A percentile compares a stretch with the other conserved stretches of the same genome.
Conservation (phyloP, 805 yeast species). For the Ogataea salicorniae region DNA sequence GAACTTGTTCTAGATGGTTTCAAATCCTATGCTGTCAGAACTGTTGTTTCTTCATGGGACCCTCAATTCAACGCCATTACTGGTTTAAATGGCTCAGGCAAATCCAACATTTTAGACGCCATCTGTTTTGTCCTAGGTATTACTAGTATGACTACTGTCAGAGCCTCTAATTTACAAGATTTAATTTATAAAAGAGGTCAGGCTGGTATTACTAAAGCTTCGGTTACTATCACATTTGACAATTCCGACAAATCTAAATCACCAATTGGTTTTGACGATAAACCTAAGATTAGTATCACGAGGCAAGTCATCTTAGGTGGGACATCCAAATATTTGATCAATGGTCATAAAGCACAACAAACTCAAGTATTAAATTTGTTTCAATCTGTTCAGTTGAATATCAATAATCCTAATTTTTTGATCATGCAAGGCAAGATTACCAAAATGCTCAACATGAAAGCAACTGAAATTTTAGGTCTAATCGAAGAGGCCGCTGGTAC, state of each 20-base stretch:
- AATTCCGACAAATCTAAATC: conserved; percentile 69
- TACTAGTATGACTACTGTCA: conserved; percentile 86
- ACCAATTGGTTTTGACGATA: conserved; percentile 83
- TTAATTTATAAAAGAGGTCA: conserved; percentile 95
- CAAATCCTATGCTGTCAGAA: conserved; percentile 94
- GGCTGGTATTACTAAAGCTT: conserved; percentile 95
- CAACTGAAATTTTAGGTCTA: conserved; percentile 79
- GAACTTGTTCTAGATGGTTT: conserved; percentile 96
- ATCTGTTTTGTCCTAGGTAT: conserved; percentile 98
- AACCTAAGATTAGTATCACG: conserved; percentile 79
- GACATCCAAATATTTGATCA: conserved; percentile 83
- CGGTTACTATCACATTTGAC: conserved; percentile 93
- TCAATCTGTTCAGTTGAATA: conserved; percentile 91
- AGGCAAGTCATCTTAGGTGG: conserved; percentile 91
- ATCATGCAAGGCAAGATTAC: conserved; percentile 99
- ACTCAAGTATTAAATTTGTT: conserved; percentile 84
- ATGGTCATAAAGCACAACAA: conserved; percentile 95
- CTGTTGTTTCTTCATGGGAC: conserved; percentile 95
- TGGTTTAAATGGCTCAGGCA: conserved; percentile 96
- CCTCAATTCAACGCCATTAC: conserved; percentile 95
- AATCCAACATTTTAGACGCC: conserved; percentile 93
- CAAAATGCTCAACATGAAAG: conserved; percentile 93
- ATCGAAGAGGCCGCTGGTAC: conserved; percentile 99
- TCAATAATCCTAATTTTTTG: conserved; percentile 93
- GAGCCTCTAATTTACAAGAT: conserved; percentile 92